Evolutionary conservation across 2,329 filamentous ascomycete genomes (phyloP).

Genomic region (Xylaria arbuscula): DNA sequence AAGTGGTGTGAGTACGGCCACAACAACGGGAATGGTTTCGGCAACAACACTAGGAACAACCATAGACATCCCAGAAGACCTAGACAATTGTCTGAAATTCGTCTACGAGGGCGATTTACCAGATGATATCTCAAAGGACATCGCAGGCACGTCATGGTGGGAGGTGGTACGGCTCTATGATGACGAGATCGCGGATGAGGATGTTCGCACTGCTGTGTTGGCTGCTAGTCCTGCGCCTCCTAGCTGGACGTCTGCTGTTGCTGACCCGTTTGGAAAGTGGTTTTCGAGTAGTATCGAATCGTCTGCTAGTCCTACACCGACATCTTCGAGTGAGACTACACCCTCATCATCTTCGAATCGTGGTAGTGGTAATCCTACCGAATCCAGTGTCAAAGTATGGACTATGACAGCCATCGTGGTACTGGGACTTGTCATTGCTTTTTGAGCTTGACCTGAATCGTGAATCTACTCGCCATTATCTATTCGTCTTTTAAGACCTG

Average conservation of each 20-base stretch:
- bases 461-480: not conserved
- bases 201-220: slow-evolving; percentile 34
- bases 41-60: not conserved
- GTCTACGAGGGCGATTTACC: slow-evolving; percentile 44
- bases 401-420: not conserved
- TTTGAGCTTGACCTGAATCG: not conserved
- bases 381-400: not conserved
- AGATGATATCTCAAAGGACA: slow-evolving; percentile 35
- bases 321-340: not conserved
- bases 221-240: slow-evolving; percentile 30
- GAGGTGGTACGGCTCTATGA: slow-evolving; percentile 42
- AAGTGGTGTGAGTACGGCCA: too few relatives aligned
- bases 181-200: slow-evolving; percentile 27
- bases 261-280: not conserved
- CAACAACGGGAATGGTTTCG: too few relatives aligned
- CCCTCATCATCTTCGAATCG: not conserved
- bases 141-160: slow-evolving; percentile 37
- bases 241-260: not conserved
- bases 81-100: slow-evolving; percentile 41
- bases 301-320: not conserved
- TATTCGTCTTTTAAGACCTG: not conserved
- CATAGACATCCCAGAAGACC: slow-evolving; percentile 28
- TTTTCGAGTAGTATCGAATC: not conserved
- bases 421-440: not conserved
- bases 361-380: not conserved